These are phyloP conservation scores for Penicillium daleae DNA, from an alignment of 495 filamentous ascomycete genomes.

Conservation along the genomic window DNA sequence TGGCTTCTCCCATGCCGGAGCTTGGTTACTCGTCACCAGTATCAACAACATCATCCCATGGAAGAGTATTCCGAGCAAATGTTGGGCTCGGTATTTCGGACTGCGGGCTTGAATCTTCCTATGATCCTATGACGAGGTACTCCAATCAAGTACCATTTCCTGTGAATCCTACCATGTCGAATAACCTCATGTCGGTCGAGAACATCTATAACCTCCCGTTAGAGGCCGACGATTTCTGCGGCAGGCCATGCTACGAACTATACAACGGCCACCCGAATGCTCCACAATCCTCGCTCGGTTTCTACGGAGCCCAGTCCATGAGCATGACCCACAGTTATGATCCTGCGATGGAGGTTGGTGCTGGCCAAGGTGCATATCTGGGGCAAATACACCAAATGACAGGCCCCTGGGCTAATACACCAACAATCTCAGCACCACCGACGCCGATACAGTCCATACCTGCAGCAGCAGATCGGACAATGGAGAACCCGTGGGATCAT, in stretches of 20 bases:
- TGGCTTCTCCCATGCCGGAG: conserved; percentile 15
- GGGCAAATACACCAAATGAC: conserved; percentile 14
- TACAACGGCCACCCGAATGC: conserved; percentile 24
- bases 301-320: conserved; percentile 30
- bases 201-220: conserved; percentile 23
- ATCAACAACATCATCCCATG: conserved; percentile 20
- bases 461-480: conserved; percentile 3
- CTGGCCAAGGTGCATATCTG: conserved; percentile 15
- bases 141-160: conserved; percentile 16
- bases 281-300: conserved; percentile 30
- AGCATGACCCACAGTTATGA: conserved; percentile 34
- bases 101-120: conserved; percentile 27
- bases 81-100: conserved; percentile 42
- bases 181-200: conserved; percentile 24
- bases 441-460: conserved; percentile 14
- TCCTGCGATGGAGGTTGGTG: conserved; percentile 22
- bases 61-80: conserved; percentile 15
- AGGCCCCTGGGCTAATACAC: conserved; percentile 30
- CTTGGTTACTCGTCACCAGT: conserved; percentile 28
- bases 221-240: conserved; percentile 25
- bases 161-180: conserved; percentile 22
- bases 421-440: conserved; percentile 25
- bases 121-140: conserved; percentile 20
- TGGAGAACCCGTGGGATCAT: conserved; percentile 22
- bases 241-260: conserved; percentile 22